Conservation (phyloP, 495 filamentous ascomycete genomes). For the Aspergillus homomorphus region DNA sequence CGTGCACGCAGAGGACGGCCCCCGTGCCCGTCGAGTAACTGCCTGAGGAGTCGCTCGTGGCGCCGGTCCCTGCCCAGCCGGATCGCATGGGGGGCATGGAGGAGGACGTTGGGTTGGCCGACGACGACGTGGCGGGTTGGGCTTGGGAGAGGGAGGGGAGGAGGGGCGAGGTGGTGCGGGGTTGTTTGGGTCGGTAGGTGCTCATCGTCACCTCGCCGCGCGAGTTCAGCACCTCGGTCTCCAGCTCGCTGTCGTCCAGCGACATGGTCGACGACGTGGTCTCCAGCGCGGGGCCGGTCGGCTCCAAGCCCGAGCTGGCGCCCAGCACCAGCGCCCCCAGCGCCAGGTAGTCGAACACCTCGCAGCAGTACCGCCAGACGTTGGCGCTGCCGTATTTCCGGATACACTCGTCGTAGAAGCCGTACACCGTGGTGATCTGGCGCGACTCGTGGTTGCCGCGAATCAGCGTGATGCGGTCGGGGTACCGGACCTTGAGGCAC, state of each 20-base stretch:
- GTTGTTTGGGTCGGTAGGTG: constrained; percentile 54
- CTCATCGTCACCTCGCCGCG: constrained; percentile 72
- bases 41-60: constrained; percentile 62
- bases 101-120: constrained; percentile 44
- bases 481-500: constrained; percentile 95
- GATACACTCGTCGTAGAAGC: constrained; percentile 97
- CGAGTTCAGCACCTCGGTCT: constrained; percentile 88
- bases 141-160: constrained; percentile 28
- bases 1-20: constrained; percentile 93
- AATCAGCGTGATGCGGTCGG: constrained; percentile 95
- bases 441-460: constrained; percentile 96
- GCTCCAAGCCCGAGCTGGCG: constrained; percentile 69
- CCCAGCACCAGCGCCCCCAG: constrained; percentile 92
- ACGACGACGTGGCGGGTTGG: constrained; percentile 41
- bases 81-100: constrained; percentile 43
- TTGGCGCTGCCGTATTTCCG: constrained; percentile 97
- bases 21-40: constrained; percentile 62
- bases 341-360: constrained; percentile 97
- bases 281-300: constrained; percentile 39
- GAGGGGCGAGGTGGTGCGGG: constrained; percentile 18
- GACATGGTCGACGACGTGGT: constrained; percentile 45
- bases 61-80: constrained; percentile 76
- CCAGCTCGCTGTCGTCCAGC: constrained; percentile 65
- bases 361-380: constrained; percentile 98
- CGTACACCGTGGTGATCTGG: constrained; percentile 97